These are phyloP conservation scores for Salvia hispanica DNA, from an alignment of 257 asterid species.

Conservation along the genomic window DNA sequence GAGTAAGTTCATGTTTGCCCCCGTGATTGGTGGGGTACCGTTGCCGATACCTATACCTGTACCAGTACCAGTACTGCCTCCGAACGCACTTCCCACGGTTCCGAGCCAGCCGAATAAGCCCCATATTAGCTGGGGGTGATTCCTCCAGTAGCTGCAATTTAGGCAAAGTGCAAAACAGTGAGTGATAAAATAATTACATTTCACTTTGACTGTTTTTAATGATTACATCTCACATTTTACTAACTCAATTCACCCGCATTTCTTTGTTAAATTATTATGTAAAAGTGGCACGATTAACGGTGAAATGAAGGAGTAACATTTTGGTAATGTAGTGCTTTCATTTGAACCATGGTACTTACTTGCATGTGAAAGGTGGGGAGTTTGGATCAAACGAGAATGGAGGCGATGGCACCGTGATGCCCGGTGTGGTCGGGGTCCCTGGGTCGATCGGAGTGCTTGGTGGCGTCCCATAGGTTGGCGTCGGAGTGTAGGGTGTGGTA, in stretches of 20 bases:
- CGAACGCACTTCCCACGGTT: conserved; percentile 49
- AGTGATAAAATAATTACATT: neutral
- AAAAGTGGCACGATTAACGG: too few relatives aligned
- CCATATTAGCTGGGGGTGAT: conserved; percentile 60
- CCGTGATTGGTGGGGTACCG: conserved; percentile 44
- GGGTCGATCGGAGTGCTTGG: conserved; percentile 48
- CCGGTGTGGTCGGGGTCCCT: conserved; percentile 46
- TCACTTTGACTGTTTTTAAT: too few relatives aligned
- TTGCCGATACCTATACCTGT: conserved; percentile 29
- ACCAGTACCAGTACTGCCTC: conserved; percentile 41
- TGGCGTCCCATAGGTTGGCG: conserved; percentile 36
- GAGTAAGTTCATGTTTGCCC: conserved; percentile 54
- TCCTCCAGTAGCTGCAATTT: conserved; percentile 58
- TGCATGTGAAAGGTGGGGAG: conserved; percentile 92
- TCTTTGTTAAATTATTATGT: too few relatives aligned
- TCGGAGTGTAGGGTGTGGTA: conserved; percentile 20
- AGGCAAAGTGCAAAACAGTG: neutral
- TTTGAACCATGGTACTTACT: conserved; percentile 43
- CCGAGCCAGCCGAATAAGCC: conserved; percentile 57
- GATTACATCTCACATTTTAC: too few relatives aligned
- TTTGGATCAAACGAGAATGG: conserved; percentile 63
- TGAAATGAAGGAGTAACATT: too few relatives aligned
- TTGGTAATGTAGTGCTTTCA: too few relatives aligned
- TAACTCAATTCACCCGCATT: too few relatives aligned
- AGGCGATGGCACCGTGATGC: conserved; percentile 59